These are phyloP conservation scores for Lactifluus piperatus DNA, from an alignment of 768 basidiomycete species.

Conservation along the genomic window DNA sequence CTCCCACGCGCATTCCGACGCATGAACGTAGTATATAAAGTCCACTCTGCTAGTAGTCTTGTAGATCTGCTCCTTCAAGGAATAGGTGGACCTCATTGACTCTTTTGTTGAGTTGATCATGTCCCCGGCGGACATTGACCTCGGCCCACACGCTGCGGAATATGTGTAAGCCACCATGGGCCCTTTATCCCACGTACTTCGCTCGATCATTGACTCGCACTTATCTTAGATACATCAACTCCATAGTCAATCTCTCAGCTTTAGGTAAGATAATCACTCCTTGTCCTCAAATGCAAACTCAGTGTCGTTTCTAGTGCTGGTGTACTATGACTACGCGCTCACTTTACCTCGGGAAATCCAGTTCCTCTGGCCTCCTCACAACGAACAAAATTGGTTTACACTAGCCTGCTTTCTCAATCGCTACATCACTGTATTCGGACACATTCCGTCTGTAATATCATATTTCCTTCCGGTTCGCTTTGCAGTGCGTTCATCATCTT, in stretches of 20 bases:
- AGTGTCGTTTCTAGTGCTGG: constrained; percentile 18
- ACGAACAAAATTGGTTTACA: constrained; percentile 32
- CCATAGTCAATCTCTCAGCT: neutral
- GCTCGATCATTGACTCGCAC: neutral
- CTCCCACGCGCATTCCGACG: no score
- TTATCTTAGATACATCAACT: constrained; percentile 5
- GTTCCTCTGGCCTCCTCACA: constrained; percentile 34
- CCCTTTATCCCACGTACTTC: neutral
- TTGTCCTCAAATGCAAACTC: neutral
- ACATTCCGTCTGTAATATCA: constrained; percentile 20
- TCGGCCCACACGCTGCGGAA: neutral
- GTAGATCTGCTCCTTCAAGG: neutral
- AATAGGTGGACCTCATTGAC: neutral
- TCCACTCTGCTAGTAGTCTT: no score
- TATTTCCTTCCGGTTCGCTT: constrained; percentile 11
- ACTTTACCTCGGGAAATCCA: constrained; percentile 31
- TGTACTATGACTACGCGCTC: constrained; percentile 27
- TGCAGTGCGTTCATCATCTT: neutral
- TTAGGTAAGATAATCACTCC: neutral
- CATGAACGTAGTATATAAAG: no score
- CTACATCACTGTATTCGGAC: constrained; percentile 37
- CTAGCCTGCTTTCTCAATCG: constrained; percentile 43
- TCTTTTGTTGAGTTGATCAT: neutral
- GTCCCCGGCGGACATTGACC: neutral
- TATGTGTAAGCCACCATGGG: neutral